Conservation (phyloP, 2,329 filamentous ascomycete genomes). For the Biscogniauxia mediterranea region DNA sequence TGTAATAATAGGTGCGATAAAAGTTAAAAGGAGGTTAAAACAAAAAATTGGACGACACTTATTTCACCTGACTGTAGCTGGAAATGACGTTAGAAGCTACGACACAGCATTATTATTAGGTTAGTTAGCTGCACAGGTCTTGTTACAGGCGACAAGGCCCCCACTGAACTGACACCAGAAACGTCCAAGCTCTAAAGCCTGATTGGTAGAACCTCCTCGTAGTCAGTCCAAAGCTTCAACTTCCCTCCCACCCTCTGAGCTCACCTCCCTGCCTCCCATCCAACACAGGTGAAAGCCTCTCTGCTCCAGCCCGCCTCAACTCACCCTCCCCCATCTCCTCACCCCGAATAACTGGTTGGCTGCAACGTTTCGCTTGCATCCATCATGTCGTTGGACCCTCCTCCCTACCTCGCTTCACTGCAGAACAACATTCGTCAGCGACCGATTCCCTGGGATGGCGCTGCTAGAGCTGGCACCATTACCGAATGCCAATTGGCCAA, state of each 20-base stretch:
- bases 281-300: not conserved
- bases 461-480: constrained; percentile 88
- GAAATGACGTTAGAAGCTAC: too few species aligned
- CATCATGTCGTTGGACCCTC: constrained; percentile 85
- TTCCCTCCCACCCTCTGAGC: constrained; percentile 1
- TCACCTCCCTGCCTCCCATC: not conserved
- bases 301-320: not conserved
- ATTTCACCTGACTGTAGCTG: too few species aligned
- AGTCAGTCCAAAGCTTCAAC: not conserved
- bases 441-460: constrained; percentile 96
- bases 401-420: constrained; percentile 78
- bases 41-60: too few species aligned
- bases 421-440: constrained; percentile 97
- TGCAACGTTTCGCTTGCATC: constrained; percentile 3
- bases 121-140: too few species aligned
- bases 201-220: constrained; percentile 12
- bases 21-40: too few species aligned
- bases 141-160: not conserved
- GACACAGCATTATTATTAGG: not conserved
- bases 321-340: not conserved
- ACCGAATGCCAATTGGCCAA: constrained; percentile 91
- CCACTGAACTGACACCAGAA: constrained; percentile 2
- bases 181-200: constrained; percentile 3
- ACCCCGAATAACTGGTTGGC: constrained; percentile 20
- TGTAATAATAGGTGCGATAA: too few species aligned